Percentiles rank a stretch among this genome's conserved stretches.
These are phyloP conservation scores for Hibiscus syriacus DNA, from an alignment of 345 rosid genomes.

Conservation along the genomic window DNA sequence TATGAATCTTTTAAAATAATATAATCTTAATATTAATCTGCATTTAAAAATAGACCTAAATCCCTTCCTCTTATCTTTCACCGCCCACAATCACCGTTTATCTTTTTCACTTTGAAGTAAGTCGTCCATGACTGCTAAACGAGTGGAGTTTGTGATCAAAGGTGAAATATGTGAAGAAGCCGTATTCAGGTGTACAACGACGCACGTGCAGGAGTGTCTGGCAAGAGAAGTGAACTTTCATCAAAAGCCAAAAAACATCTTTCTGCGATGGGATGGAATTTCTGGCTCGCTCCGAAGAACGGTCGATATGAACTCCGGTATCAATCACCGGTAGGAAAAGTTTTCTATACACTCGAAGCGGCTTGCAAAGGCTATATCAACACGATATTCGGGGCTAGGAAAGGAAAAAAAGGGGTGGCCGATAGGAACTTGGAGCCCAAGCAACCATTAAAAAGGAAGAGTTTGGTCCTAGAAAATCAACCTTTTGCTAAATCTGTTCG, in stretches of 20 bases:
- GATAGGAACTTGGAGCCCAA: not conserved
- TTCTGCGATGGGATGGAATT: constrained; percentile 11
- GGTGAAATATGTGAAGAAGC: not conserved
- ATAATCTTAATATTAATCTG: too few species aligned
- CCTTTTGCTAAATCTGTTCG: not conserved
- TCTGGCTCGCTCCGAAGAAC: not conserved
- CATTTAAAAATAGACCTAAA: too few species aligned
- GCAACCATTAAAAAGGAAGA: not conserved
- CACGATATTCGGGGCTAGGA: not conserved
- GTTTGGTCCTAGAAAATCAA: not conserved
- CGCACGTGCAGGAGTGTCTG: not conserved
- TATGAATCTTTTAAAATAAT: too few species aligned
- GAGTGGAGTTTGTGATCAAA: not conserved
- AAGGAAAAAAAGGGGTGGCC: not conserved
- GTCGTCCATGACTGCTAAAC: not conserved
- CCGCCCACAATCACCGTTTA: too few species aligned
- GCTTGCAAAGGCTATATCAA: constrained; percentile 15
- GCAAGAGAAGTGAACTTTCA: not conserved
- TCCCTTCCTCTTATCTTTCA: too few species aligned
- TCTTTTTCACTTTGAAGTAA: too few species aligned
- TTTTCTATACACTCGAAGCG: constrained; percentile 11
- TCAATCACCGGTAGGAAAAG: constrained; percentile 9
- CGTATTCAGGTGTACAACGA: not conserved
- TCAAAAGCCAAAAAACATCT: constrained; percentile 20
- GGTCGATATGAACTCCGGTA: constrained; percentile 2